Percentiles rank a stretch among this genome's conserved stretches.
Evolutionary conservation across 306 rosid species (phyloP).

Genomic region (Trifolium fragiferum): DNA sequence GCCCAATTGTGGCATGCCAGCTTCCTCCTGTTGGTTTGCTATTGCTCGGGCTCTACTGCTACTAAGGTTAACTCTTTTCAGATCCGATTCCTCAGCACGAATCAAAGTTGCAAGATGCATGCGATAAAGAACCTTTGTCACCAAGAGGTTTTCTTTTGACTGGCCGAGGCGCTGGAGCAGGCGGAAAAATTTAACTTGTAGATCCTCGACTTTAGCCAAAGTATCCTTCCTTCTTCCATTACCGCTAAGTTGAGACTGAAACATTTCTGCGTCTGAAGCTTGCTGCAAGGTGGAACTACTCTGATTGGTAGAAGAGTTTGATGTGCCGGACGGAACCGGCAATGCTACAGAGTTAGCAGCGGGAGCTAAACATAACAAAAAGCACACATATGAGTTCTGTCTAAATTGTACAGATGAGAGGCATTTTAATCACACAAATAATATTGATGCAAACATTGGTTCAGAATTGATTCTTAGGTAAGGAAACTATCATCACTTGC

Average conservation of each 20-base stretch:
- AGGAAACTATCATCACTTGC: constrained; percentile 22
- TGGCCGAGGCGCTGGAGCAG: constrained; percentile 70
- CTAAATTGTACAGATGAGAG: constrained; percentile 25
- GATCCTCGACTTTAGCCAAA: constrained; percentile 66
- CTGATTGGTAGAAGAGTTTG: constrained; percentile 53
- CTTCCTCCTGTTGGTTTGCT: constrained; percentile 70
- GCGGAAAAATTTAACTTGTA: constrained; percentile 76
- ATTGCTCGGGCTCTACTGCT: constrained; percentile 56
- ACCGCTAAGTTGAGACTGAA: constrained; percentile 43
- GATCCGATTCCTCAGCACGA: constrained; percentile 73
- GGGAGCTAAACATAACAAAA: constrained; percentile 52
- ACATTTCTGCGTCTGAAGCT: constrained; percentile 41
- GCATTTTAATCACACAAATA: constrained; percentile 20
- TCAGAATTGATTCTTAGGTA: neutral
- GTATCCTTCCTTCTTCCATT: constrained; percentile 57
- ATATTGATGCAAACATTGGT: constrained; percentile 2
- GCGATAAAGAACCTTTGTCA: constrained; percentile 83
- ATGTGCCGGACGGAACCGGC: constrained; percentile 38
- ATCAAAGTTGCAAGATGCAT: constrained; percentile 90
- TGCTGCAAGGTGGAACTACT: constrained; percentile 54
- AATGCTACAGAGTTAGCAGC: constrained; percentile 48
- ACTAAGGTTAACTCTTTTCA: constrained; percentile 62
- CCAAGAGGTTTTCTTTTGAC: constrained; percentile 73
- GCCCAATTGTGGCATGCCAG: constrained; percentile 61
- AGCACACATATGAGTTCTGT: constrained; percentile 37